Percentiles rank a stretch among this genome's conserved stretches.
These are phyloP conservation scores for Salix caprea DNA, from an alignment of 345 rosid genomes.

Conservation along the genomic window DNA sequence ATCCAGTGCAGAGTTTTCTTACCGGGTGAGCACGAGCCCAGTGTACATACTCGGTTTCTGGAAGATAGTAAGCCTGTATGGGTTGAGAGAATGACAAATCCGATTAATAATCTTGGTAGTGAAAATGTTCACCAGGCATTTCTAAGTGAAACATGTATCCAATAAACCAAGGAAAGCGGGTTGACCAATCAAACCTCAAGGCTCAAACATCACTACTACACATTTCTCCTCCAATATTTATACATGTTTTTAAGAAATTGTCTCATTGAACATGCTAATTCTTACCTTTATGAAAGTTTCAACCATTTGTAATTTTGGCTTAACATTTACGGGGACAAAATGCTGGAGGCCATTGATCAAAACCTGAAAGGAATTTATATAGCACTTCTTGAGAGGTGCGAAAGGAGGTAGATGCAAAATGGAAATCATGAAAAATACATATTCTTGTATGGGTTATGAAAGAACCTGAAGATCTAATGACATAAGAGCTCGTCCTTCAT, in stretches of 20 bases:
- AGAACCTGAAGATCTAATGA: conserved; percentile 87
- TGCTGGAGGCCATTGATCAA: conserved; percentile 83
- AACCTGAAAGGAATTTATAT: conserved; percentile 45
- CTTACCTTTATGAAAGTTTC: conserved; percentile 85
- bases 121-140: background rate
- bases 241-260: background rate
- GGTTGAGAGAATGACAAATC: background rate
- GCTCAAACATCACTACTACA: background rate
- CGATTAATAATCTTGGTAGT: background rate
- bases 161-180: background rate
- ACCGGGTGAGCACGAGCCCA: conserved; percentile 96
- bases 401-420: background rate
- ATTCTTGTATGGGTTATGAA: background rate
- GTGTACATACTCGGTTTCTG: conserved; percentile 92
- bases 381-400: background rate
- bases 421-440: background rate
- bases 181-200: background rate
- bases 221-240: background rate
- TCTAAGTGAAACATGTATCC: background rate
- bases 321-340: conserved; percentile 68
- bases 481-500: conserved; percentile 97
- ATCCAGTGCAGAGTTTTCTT: conserved; percentile 20
- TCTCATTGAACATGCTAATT: background rate
- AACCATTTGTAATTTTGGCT: conserved; percentile 71
- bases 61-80: conserved; percentile 86